Base-by-base conservation (phyloP, 2,329 filamentous ascomycete genomes). In the Sporothrix schenckii region DNA sequence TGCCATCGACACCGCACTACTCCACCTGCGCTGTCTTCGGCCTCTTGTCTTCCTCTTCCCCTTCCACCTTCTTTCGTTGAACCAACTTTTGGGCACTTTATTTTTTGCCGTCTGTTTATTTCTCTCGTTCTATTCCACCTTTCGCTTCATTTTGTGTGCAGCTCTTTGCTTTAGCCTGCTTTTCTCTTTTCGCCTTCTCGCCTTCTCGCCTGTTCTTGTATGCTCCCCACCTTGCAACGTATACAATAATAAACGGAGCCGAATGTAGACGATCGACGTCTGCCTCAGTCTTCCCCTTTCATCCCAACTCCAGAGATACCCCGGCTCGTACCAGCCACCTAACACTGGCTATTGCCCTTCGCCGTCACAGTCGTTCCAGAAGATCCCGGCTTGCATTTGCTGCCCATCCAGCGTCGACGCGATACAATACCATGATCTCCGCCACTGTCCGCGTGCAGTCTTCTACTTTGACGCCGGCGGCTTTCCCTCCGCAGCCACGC, bases 351-450 rank as follows among this genome's bases (percentile, higher is more conserved):
- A 9, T 34, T 9, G 7, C 6, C 53, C 24, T 56, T 50, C 39
- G 19, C n/a, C 11, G 14, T 61, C 56, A 61, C 56, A 27, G 14
- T 50, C 27, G 27, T 21, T 30, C 49, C 49, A n/a, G 16, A 16
- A 50, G 24, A 2, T 39, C 16, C 44, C 30, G 44, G 47, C 7
- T 24, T 63, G 34, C 54, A 19, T 19, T 10, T 44, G 16, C 49
- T 41, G 41, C 49, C 54, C 52, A 13, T 41, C 50, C 41, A 27
- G 56, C 60, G 54, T 58, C 39, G 52, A 49, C 52, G 7, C 5
- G 58, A 9, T 50, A 54, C 69, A 52, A 58, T 52, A 72, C 72
- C 68, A 74, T 74, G 74, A 72, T 16, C 70, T 49, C 60, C 71
- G 58, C 56, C 66, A 69, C 72, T 70, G 68, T 21, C 70, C 67